phyloP scores from a whole-genome alignment of 768 basidiomycete genomes.

The Leccinum imitatum region DNA sequence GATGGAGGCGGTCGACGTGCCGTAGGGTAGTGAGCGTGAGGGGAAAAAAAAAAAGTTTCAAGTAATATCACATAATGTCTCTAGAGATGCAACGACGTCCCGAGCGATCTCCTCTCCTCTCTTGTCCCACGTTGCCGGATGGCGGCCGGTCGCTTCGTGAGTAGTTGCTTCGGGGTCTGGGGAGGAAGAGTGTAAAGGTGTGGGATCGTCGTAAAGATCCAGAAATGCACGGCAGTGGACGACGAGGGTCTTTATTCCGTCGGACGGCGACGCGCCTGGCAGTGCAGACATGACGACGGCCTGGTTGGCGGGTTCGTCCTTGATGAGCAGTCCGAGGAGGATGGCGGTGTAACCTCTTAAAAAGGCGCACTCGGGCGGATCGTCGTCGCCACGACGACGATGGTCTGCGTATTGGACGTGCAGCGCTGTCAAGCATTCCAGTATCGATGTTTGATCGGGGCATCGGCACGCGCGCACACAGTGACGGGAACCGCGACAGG shows the following conservation, averaged over 20 bases:
- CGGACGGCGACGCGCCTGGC: slow-evolving; percentile 32
- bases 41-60: not conserved
- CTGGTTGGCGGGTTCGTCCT: slow-evolving; percentile 34
- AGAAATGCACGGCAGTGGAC: slow-evolving; percentile 41
- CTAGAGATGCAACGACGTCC: slow-evolving; percentile 55
- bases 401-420: slow-evolving; percentile 41
- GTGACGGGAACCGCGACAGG: slow-evolving; percentile 46
- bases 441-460: slow-evolving; percentile 38
- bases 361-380: slow-evolving; percentile 45
- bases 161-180: slow-evolving; percentile 13
- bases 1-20: slow-evolving; percentile 19
- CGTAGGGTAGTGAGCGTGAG: slow-evolving; percentile 6
- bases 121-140: slow-evolving; percentile 22
- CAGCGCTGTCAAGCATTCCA: slow-evolving; percentile 51
- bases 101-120: slow-evolving; percentile 44
- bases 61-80: slow-evolving; percentile 21
- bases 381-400: not conserved
- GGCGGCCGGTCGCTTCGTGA: slow-evolving; percentile 3
- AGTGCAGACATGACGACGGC: slow-evolving; percentile 33
- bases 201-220: slow-evolving; percentile 39
- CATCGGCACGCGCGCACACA: slow-evolving; percentile 61
- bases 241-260: slow-evolving; percentile 35
- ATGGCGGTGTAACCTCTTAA: slow-evolving; percentile 75
- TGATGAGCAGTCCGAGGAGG: slow-evolving; percentile 57
- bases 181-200: slow-evolving; percentile 26